phyloP scores from a whole-genome alignment of 2,329 filamentous ascomycete genomes.

The Colletotrichum chrysophilum region DNA sequence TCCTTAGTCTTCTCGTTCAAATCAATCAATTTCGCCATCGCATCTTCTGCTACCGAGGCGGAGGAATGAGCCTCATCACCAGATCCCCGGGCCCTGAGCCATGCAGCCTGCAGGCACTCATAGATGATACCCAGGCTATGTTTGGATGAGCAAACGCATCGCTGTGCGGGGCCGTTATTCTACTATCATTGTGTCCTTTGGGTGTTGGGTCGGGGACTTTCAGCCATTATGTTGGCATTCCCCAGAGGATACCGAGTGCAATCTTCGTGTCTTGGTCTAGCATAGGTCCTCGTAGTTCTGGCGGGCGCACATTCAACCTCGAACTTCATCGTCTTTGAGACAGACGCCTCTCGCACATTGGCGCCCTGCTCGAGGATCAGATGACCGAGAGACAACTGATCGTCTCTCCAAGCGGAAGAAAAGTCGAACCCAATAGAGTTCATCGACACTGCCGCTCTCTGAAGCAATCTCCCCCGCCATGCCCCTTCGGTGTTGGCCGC shows the following conservation, averaged over 20 bases:
- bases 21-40: neutral
- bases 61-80: neutral
- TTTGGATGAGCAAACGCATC: neutral
- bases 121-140: neutral
- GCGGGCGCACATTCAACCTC: neutral
- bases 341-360: neutral
- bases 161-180: neutral
- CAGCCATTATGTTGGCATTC: neutral
- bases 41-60: neutral
- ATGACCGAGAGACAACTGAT: neutral
- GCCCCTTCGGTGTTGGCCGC: neutral
- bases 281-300: neutral
- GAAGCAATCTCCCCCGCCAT: rapidly evolving
- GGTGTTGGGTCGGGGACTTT: neutral
- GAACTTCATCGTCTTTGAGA: neutral
- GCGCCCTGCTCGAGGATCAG: neutral
- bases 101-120: neutral
- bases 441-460: rapidly evolving
- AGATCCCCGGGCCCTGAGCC: neutral
- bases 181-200: neutral
- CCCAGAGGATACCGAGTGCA: neutral
- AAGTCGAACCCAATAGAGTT: neutral
- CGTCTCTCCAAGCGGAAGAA: neutral
- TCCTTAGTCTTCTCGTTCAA: neutral
- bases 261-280: neutral